phyloP scores from a whole-genome alignment of 345 rosid genomes.

The Gossypium bickii region DNA sequence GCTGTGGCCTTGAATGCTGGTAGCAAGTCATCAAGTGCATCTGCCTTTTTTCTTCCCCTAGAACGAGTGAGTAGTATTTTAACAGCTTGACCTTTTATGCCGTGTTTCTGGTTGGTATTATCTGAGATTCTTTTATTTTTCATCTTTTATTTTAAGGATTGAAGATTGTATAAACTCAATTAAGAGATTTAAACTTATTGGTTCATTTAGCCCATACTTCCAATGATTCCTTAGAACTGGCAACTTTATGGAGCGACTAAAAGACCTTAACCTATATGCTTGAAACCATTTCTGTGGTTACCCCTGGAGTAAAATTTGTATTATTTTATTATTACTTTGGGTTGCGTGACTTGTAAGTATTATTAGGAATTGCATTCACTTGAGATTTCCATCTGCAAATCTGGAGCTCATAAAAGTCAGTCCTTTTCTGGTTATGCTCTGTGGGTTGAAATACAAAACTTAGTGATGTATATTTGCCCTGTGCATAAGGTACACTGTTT shows the following conservation, averaged over 20 bases:
- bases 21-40: conserved; percentile 81
- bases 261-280: neutral
- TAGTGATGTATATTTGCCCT: neutral
- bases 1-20: conserved; percentile 99
- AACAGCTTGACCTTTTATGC: neutral
- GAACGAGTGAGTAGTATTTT: conserved; percentile 55
- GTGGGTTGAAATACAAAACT: neutral
- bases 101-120: conserved; percentile 6
- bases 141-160: neutral
- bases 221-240: neutral
- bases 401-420: conserved; percentile 1
- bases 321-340: neutral
- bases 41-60: conserved; percentile 86
- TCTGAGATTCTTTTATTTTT: neutral
- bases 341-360: neutral
- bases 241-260: neutral
- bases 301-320: neutral
- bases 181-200: neutral
- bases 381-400: neutral
- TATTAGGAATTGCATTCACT: neutral
- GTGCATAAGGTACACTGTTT: neutral
- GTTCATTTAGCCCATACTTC: neutral
- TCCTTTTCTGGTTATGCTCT: neutral
- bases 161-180: neutral
- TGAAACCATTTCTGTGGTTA: neutral